Percentiles rank a stretch among this genome's conserved stretches.
Conservation (phyloP, 176 grass and related monocot genomes). For the Triticum monococcum region DNA sequence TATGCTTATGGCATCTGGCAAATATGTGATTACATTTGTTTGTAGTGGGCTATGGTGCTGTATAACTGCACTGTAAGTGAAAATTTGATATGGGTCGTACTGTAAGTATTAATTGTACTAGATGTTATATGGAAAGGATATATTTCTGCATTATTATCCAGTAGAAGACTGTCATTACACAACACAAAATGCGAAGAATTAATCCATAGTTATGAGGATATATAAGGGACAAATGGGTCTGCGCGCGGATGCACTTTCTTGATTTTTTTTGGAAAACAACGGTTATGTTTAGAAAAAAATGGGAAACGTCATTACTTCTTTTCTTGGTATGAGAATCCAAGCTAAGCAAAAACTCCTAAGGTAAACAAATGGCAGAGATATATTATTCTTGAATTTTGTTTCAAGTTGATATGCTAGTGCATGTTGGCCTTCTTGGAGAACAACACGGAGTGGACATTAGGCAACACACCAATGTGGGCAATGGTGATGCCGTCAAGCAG, state of each 20-base stretch:
- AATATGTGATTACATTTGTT: neutral
- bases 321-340: neutral
- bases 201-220: no score
- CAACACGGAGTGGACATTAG: slow-evolving; percentile 12
- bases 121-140: no score
- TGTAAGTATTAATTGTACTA: no score
- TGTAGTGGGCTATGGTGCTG: neutral
- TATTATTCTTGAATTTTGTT: neutral
- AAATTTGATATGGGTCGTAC: no score
- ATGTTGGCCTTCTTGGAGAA: neutral
- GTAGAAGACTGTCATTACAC: no score
- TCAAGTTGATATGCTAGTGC: neutral
- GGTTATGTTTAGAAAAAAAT: no score
- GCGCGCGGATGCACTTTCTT: no score
- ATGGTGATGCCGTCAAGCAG: slow-evolving; percentile 7
- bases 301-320: no score
- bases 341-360: neutral
- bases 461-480: neutral
- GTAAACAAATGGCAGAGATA: neutral
- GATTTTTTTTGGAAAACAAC: neutral
- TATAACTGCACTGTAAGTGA: neutral
- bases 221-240: no score
- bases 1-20: neutral
- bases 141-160: no score
- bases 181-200: no score